Conservation (phyloP, 805 yeast genomes). For the Sugiyamaella valdiviana region DNA sequence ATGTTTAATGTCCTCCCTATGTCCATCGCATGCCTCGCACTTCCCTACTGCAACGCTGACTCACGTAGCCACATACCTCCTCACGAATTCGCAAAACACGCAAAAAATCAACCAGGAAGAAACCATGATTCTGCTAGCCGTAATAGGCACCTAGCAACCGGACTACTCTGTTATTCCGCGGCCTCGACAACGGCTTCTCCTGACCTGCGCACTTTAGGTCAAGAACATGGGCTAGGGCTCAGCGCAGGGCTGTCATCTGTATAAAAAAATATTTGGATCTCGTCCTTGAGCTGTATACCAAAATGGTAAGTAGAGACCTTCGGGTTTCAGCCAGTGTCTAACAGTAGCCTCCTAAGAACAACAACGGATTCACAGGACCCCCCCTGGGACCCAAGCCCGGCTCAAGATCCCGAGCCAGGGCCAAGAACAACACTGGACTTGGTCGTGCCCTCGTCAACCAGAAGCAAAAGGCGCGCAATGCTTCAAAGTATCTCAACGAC, state of each 20-base stretch:
- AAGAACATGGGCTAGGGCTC: neutral
- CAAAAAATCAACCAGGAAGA: too few relatives aligned
- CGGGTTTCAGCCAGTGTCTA: neutral
- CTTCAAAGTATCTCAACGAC: conserved; percentile 37
- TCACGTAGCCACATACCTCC: too few relatives aligned
- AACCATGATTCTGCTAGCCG: too few relatives aligned
- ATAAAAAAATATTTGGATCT: neutral
- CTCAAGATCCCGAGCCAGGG: conserved; percentile 58
- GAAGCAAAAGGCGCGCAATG: conserved; percentile 47
- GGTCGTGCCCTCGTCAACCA: conserved; percentile 79
- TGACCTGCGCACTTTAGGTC: neutral
- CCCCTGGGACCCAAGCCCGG: conserved; percentile 93
- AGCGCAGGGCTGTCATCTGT: neutral
- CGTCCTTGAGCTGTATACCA: neutral
- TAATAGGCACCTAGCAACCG: too few relatives aligned
- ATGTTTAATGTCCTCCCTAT: too few relatives aligned
- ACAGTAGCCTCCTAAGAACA: conserved; percentile 6
- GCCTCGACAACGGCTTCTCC: too few relatives aligned
- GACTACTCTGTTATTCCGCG: too few relatives aligned
- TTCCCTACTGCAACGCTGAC: too few relatives aligned
- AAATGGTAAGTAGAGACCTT: neutral
- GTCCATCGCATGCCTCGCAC: too few relatives aligned
- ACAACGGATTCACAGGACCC: conserved; percentile 25
- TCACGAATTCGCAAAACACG: too few relatives aligned
- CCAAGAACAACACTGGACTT: conserved; percentile 63